Base-by-base conservation (phyloP, 2,329 filamentous ascomycete genomes). In the Aspergillus neotritici region DNA sequence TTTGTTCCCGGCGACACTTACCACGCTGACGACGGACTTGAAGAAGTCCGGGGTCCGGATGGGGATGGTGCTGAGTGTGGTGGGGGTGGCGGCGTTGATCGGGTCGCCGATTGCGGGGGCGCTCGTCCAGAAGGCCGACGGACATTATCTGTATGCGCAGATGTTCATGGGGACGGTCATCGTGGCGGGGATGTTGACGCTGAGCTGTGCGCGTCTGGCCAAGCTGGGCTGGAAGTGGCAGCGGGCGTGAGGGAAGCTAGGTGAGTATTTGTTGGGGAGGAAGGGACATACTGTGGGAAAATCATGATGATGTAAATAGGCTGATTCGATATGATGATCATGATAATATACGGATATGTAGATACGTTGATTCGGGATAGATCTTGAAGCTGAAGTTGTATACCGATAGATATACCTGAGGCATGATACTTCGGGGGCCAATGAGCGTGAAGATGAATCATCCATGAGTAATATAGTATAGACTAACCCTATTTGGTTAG, bases 1-100 rank as follows among this genome's bases (percentile, higher is more conserved):
- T 5, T 58, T 87, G 9, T 86, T 86, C 53, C 83, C 84, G 0
- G 79, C 82, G 0, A 77, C 75, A 0, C 55, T 84, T 33, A 76
- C 73, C 38, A 76, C 74, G 33, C 63, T 80, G 44, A 78, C 74
- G 0, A 68, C 68, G 0, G 74, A 80, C 53, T 44, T 77, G 45
- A 70, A 70, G 47, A 78, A 76, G 57, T 64, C 66, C 4, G 77
- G 77, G 0, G 71, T 75, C n/a, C 63, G 76, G n/a, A 75, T 78
- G 61, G 77, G 77, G 1, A 76, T 79, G 72, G 68, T 74, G 4
- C 72, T 80, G 38, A 72, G 68, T 15, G 69, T 78, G 42, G 69
- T 78, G 13, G 71, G 69, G n/a, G 68, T 80, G 40, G 74, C 76
- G 1, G 71, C 69, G 3, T 57, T 80, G 39, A 77, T 72, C 3